A percentile compares a stretch with the other conserved stretches of the same genome.
phyloP scores from a whole-genome alignment of 225 moss, liverwort and hornwort genomes.

The Polytrichum formosum region DNA sequence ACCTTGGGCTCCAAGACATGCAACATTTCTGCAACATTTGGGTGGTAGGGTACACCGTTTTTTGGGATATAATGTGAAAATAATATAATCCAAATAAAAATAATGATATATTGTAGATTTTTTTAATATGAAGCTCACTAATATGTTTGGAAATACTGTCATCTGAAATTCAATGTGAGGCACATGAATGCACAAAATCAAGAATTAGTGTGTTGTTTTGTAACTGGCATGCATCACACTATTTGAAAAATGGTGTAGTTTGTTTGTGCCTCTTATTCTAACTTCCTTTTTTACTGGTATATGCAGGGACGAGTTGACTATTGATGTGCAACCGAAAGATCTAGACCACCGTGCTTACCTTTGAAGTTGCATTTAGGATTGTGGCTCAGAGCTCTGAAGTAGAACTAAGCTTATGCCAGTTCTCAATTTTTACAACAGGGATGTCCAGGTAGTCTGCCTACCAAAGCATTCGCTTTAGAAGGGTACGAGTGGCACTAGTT shows the following conservation, averaged over 20 bases:
- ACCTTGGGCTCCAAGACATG: background rate
- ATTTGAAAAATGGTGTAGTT: too few species aligned
- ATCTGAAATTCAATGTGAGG: background rate
- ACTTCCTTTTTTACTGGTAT: background rate
- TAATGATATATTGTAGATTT: too few species aligned
- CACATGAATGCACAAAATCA: background rate
- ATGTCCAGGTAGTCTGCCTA: too few species aligned
- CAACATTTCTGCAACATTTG: background rate
- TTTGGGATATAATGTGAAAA: too few species aligned
- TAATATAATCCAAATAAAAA: too few species aligned
- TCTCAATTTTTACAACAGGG: too few species aligned
- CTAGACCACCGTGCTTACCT: conserved; percentile 80
- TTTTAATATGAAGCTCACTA: background rate
- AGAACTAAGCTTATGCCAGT: too few species aligned
- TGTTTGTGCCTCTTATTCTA: background rate
- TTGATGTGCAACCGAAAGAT: conserved; percentile 73
- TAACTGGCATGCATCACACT: too few species aligned
- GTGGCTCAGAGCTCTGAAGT: background rate
- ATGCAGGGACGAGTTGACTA: conserved; percentile 80
- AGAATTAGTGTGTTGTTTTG: too few species aligned
- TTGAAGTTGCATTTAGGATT: conserved; percentile 22
- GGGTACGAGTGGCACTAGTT: too few species aligned
- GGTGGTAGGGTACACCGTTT: too few species aligned
- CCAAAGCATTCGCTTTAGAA: too few species aligned
- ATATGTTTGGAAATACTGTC: background rate